Conservation (phyloP, 2,329 filamentous ascomycete species). For the Magnaporthiopsis rhizophila region DNA sequence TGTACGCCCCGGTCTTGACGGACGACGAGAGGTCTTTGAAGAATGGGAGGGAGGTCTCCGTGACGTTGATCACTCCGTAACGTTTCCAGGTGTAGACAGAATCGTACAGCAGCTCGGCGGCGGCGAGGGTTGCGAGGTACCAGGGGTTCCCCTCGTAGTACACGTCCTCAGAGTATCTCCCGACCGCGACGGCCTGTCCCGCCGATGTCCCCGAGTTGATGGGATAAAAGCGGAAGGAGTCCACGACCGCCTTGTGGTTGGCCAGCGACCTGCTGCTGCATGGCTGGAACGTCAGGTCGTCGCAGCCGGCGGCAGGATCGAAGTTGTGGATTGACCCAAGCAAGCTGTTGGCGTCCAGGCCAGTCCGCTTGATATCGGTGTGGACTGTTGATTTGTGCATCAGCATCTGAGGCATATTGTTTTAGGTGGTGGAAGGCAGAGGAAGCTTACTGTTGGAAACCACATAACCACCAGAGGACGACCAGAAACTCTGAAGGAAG, state of each 20-base stretch:
- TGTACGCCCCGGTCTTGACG: conserved; percentile 55
- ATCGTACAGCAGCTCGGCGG: conserved; percentile 73
- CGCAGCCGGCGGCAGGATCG: conserved; percentile 57
- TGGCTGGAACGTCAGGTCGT: conserved; percentile 68
- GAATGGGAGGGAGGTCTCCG: conserved; percentile 57
- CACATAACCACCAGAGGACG: conserved; percentile 47
- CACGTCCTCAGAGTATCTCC: conserved; percentile 62
- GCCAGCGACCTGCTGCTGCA: conserved; percentile 62
- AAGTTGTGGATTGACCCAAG: conserved; percentile 61
- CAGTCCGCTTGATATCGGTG: conserved; percentile 51
- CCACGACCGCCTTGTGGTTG: conserved; percentile 68
- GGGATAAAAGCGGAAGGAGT: conserved; percentile 67
- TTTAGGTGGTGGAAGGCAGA: not conserved
- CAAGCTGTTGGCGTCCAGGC: conserved; percentile 65
- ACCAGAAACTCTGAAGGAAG: conserved; percentile 70
- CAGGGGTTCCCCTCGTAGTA: conserved; percentile 78
- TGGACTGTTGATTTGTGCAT: conserved; percentile 33
- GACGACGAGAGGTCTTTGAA: conserved; percentile 58
- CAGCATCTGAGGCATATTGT: not conserved
- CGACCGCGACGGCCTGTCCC: conserved; percentile 53
- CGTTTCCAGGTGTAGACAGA: conserved; percentile 64
- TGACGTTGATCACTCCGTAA: conserved; percentile 55
- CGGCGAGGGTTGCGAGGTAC: conserved; percentile 69
- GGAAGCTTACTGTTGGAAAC: conserved; percentile 52
- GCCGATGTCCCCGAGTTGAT: conserved; percentile 59